phyloP scores from a whole-genome alignment of 352 stramenopile genomes.

The Globisporangium radiosum region DNA sequence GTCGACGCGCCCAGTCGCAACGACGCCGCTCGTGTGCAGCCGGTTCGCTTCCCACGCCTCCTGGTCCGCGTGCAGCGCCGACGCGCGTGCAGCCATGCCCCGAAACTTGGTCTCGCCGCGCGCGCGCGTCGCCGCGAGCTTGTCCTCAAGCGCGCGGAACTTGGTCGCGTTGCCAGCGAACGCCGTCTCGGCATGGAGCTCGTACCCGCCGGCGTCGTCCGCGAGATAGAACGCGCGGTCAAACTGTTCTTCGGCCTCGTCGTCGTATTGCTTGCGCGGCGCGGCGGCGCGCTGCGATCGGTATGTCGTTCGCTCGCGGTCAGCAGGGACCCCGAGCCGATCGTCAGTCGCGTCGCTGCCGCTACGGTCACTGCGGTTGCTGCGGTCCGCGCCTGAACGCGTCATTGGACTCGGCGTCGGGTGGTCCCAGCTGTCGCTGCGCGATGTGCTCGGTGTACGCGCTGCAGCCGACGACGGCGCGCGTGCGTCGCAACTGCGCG shows the following conservation, averaged over 20 bases:
- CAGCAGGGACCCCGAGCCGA: too few species aligned
- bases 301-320: constrained; percentile 2
- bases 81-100: constrained; percentile 88
- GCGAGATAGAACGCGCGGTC: constrained; percentile 95
- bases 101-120: constrained; percentile 85
- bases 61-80: constrained; percentile 94
- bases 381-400: constrained; percentile 5
- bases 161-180: constrained; percentile 91
- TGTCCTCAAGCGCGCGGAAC: constrained; percentile 88
- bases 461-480: not conserved
- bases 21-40: constrained; percentile 92
- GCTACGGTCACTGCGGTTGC: constrained; percentile 6
- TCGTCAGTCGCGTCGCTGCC: constrained; percentile 10
- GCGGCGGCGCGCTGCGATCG: constrained; percentile 12
- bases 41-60: constrained; percentile 98
- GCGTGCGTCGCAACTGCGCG: not conserved
- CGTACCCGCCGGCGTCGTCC: constrained; percentile 73
- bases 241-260: constrained; percentile 88
- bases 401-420: constrained; percentile 36
- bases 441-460: constrained; percentile 22
- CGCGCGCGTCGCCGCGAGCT: constrained; percentile 77
- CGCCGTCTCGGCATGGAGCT: constrained; percentile 56
- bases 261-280: constrained; percentile 76
- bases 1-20: constrained; percentile 58
- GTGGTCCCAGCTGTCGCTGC: constrained; percentile 27